A percentile compares a stretch with the other conserved stretches of the same genome.
These are phyloP conservation scores for Adansonia digitata DNA, from an alignment of 345 rosid species.

Conservation along the genomic window DNA sequence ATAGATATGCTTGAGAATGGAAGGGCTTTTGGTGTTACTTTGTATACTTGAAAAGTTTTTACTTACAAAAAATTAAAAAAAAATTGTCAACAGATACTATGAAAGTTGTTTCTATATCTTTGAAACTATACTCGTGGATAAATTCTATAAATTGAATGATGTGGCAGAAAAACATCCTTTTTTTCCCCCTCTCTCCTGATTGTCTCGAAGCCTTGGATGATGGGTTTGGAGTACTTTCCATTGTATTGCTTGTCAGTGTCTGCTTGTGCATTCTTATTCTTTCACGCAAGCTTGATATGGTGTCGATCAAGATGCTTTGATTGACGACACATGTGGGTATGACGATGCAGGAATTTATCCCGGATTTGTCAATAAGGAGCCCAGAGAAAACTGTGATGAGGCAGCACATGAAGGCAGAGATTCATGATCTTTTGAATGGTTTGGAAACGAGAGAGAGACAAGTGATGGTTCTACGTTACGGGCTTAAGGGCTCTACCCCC, in stretches of 20 bases:
- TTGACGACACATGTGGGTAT: not conserved
- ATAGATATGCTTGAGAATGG: not conserved
- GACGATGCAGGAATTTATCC: conserved; percentile 50
- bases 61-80: not conserved
- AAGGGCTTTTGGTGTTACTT: not conserved
- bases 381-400: conserved; percentile 52
- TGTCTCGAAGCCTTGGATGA: not conserved
- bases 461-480: conserved; percentile 59
- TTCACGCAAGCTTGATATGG: not conserved
- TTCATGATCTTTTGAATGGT: conserved; percentile 42
- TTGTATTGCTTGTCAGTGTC: not conserved
- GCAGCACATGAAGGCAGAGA: conserved; percentile 50
- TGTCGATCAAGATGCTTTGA: not conserved
- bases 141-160: not conserved
- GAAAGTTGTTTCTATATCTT: not conserved
- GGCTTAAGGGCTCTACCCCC: conserved; percentile 46
- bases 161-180: not conserved
- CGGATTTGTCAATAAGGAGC: conserved; percentile 41
- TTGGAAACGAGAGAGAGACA: conserved; percentile 63
- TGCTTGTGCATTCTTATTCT: not conserved
- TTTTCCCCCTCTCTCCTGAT: not conserved
- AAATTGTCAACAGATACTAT: not conserved
- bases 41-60: not conserved
- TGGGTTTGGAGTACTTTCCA: not conserved
- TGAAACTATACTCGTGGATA: not conserved